These are phyloP conservation scores for Saccharomycopsis crataegensis DNA, from an alignment of 1,139 yeast species.

Conservation along the genomic window DNA sequence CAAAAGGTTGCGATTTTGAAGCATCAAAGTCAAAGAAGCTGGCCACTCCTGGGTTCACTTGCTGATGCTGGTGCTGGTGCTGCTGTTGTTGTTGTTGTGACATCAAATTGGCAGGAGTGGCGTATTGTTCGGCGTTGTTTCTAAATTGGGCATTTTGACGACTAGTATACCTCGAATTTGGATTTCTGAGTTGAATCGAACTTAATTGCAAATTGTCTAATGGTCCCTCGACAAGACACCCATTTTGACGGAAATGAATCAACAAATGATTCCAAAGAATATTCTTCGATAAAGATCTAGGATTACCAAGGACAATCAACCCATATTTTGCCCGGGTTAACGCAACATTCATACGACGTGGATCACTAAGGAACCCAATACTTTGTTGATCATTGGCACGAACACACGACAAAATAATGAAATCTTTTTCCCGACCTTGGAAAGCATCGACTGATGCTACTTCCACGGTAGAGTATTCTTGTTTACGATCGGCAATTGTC, in stretches of 20 bases:
- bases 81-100: slow-evolving; percentile 1
- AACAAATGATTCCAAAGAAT: slow-evolving; percentile 74
- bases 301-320: slow-evolving; percentile 75
- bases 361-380: slow-evolving; percentile 85
- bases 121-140: neutral
- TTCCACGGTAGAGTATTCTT: slow-evolving; percentile 66
- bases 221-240: slow-evolving; percentile 90
- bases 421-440: slow-evolving; percentile 94
- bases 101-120: neutral
- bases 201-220: slow-evolving; percentile 64
- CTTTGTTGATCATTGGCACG: slow-evolving; percentile 78
- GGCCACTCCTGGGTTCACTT: slow-evolving; percentile 11
- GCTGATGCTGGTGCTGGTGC: slow-evolving; percentile 20
- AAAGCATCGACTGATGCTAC: slow-evolving; percentile 93
- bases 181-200: slow-evolving; percentile 24
- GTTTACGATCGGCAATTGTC: slow-evolving; percentile 47
- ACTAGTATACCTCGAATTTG: slow-evolving; percentile 16
- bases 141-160: neutral
- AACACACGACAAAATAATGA: slow-evolving; percentile 81
- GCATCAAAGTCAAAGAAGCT: neutral
- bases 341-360: slow-evolving; percentile 88
- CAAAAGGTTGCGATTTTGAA: neutral
- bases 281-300: slow-evolving; percentile 66
- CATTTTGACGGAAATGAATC: slow-evolving; percentile 73
- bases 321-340: slow-evolving; percentile 89